phyloP scores from a whole-genome alignment of 495 filamentous ascomycete species.

The Penicillium desertorum region DNA sequence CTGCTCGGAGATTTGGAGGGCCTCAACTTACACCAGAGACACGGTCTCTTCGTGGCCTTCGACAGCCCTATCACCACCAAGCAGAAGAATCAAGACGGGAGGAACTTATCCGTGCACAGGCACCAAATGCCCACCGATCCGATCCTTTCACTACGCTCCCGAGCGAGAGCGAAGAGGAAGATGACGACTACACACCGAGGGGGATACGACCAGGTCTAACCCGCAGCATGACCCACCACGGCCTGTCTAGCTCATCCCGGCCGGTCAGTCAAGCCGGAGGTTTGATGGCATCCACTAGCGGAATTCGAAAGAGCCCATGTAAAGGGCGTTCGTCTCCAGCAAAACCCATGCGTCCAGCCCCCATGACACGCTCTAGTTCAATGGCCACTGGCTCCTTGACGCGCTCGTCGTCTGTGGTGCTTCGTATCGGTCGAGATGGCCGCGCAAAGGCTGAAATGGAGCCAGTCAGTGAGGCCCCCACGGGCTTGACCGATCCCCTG shows the following conservation, averaged over 20 bases:
- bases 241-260: constrained; percentile 33
- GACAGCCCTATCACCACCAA: constrained; percentile 61
- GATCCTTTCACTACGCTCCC: constrained; percentile 20
- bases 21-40: constrained; percentile 38
- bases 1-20: constrained; percentile 48
- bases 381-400: constrained; percentile 32
- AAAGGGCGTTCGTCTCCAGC: constrained; percentile 45
- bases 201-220: constrained; percentile 54
- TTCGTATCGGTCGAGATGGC: constrained; percentile 70
- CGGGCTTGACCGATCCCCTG: constrained; percentile 43
- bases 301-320: constrained; percentile 47
- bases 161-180: constrained; percentile 39
- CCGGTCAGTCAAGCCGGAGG: constrained; percentile 32
- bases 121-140: constrained; percentile 7
- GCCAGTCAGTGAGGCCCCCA: constrained; percentile 48
- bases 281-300: constrained; percentile 37
- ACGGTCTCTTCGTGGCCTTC: constrained; percentile 32
- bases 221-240: constrained; percentile 56
- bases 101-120: constrained; percentile 45
- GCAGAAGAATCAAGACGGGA: constrained; percentile 56
- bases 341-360: constrained; percentile 35
- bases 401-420: constrained; percentile 54
- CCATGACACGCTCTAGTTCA: constrained; percentile 36
- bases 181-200: constrained; percentile 43
- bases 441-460: constrained; percentile 70